These are phyloP conservation scores for Clarireedia monteithiana DNA, from an alignment of 2,329 filamentous ascomycete genomes.

Conservation along the genomic window DNA sequence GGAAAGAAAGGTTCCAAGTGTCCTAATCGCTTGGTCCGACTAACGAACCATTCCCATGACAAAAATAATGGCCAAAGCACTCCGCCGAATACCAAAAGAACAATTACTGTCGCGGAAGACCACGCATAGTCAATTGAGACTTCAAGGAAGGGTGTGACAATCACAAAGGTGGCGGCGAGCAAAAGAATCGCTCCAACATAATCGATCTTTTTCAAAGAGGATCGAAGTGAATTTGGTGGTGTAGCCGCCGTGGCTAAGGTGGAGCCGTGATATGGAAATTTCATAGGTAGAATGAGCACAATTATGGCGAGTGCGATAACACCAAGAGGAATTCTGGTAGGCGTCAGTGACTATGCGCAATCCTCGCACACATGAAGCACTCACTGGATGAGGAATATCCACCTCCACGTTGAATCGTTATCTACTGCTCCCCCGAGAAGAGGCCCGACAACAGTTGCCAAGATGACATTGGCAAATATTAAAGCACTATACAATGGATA, in stretches of 20 bases:
- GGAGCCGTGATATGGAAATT: background rate
- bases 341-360: background rate
- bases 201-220: background rate
- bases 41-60: background rate
- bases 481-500: slow-evolving; percentile 22
- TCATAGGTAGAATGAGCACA: background rate
- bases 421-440: slow-evolving; percentile 28
- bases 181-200: background rate
- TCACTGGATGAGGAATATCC: slow-evolving; percentile 13
- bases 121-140: background rate
- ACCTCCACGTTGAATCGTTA: slow-evolving; percentile 30
- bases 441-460: slow-evolving; percentile 20
- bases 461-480: slow-evolving; percentile 7
- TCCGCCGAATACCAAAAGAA: background rate
- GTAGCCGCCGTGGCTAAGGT: background rate
- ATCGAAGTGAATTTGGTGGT: background rate
- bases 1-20: background rate
- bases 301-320: background rate
- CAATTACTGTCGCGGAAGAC: background rate
- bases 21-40: background rate
- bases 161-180: background rate
- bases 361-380: background rate
- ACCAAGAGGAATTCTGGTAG: background rate
- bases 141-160: background rate
- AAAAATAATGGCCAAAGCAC: background rate